phyloP scores from a whole-genome alignment of 2,329 filamentous ascomycete species.

The Hysterium pulicare region DNA sequence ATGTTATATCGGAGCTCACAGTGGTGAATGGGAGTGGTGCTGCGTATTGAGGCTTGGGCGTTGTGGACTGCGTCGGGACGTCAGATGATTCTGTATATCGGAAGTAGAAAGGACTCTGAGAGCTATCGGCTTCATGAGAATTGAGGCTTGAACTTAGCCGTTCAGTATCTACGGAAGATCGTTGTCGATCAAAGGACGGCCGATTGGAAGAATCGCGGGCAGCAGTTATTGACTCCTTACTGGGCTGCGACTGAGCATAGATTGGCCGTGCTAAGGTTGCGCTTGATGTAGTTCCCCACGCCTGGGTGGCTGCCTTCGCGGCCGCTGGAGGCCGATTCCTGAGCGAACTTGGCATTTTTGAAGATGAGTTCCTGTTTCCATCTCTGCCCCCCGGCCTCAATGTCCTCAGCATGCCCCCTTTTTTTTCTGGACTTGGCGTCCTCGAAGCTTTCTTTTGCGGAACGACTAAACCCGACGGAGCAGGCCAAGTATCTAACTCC shows the following conservation, averaged over 20 bases:
- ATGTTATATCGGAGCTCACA: neutral
- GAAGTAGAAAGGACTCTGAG: conserved; percentile 6
- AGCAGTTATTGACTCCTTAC: conserved; percentile 13
- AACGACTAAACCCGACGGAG: conserved; percentile 30
- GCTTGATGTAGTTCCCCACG: conserved; percentile 48
- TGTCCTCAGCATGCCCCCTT: conserved; percentile 55
- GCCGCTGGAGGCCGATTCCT: conserved; percentile 52
- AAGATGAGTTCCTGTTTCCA: conserved; percentile 44
- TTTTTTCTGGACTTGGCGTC: conserved; percentile 62
- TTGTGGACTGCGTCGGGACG: neutral
- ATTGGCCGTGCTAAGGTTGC: conserved; percentile 15
- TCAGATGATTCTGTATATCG: conserved; percentile 2
- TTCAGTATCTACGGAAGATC: neutral
- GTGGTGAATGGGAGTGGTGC: neutral
- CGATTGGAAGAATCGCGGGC: conserved; percentile 20
- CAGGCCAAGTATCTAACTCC: conserved; percentile 19
- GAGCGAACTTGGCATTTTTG: conserved; percentile 44
- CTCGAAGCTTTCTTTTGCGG: conserved; percentile 47
- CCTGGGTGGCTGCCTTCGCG: conserved; percentile 60
- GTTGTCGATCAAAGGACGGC: conserved; percentile 25
- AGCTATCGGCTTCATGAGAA: conserved; percentile 1
- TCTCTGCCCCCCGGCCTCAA: conserved; percentile 46
- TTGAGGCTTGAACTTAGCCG: neutral
- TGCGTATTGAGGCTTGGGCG: neutral
- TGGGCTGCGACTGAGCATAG: conserved; percentile 10